Conservation (phyloP, 2,329 filamentous ascomycete genomes). For the Beauveria asiatica region DNA sequence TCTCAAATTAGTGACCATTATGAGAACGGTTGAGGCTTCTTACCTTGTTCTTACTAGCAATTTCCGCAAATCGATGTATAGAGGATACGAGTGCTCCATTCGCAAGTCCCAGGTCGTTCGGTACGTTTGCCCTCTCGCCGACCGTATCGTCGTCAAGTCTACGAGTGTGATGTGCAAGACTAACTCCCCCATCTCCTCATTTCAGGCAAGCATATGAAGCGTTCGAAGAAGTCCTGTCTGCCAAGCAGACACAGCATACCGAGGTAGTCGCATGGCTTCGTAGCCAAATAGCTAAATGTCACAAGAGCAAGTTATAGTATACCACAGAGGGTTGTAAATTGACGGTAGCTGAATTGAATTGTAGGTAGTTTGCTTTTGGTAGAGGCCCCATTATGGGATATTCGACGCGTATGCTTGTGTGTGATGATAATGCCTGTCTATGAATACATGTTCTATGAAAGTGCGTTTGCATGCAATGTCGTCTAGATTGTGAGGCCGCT, state of each 20-base stretch:
- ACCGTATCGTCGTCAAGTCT: not conserved
- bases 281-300: constrained; percentile 32
- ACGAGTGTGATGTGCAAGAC: not conserved
- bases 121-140: constrained; percentile 35
- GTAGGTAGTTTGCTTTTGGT: too few relatives aligned
- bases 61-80: constrained; percentile 34
- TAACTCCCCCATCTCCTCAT: not conserved
- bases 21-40: constrained; percentile 56
- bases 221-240: constrained; percentile 58
- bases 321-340: too few relatives aligned
- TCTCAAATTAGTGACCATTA: constrained; percentile 49
- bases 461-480: not conserved
- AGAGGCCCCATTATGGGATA: too few relatives aligned
- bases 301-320: constrained; percentile 3
- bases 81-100: constrained; percentile 50
- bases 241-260: constrained; percentile 62
- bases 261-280: constrained; percentile 62
- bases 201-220: constrained; percentile 59
- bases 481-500: constrained; percentile 25
- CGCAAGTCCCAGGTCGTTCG: constrained; percentile 51
- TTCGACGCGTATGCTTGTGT: too few relatives aligned
- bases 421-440: not conserved
- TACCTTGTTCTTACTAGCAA: constrained; percentile 54
- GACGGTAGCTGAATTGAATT: too few relatives aligned
- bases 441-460: not conserved